Evolutionary conservation across 75 land plant species (phyloP).

Genomic region (Cryptomeria japonica): DNA sequence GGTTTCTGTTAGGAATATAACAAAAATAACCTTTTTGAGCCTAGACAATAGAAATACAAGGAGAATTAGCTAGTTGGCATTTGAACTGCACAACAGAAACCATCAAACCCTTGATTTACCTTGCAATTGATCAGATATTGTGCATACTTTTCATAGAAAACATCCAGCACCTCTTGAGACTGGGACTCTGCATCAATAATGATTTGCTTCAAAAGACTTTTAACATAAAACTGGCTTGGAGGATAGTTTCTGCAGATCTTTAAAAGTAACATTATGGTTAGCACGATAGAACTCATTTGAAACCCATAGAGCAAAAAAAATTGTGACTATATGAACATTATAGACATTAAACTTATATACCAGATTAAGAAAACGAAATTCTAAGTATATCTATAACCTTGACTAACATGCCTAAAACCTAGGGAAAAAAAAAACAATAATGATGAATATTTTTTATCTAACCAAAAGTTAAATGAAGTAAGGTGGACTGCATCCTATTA

Average conservation of each 20-base stretch:
- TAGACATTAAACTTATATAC: background rate
- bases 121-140: slow-evolving; percentile 21
- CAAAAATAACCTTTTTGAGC: background rate
- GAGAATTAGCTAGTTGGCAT: background rate
- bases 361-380: background rate
- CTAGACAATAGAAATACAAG: background rate
- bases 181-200: slow-evolving; percentile 40
- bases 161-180: slow-evolving; percentile 33
- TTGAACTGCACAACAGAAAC: background rate
- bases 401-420: background rate
- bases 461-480: background rate
- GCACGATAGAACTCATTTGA: background rate
- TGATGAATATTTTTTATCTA: background rate
- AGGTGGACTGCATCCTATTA: background rate
- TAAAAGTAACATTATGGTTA: background rate
- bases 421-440: background rate
- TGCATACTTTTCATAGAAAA: slow-evolving; percentile 45
- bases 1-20: background rate
- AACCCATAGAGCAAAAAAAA: background rate
- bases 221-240: slow-evolving; percentile 22
- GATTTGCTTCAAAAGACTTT: slow-evolving; percentile 47
- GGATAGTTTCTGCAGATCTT: slow-evolving; percentile 19
- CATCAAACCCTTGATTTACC: background rate
- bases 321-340: background rate
- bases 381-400: background rate